These are phyloP conservation scores for Suillus weaverae DNA, from an alignment of 768 basidiomycete genomes.

Conservation along the genomic window DNA sequence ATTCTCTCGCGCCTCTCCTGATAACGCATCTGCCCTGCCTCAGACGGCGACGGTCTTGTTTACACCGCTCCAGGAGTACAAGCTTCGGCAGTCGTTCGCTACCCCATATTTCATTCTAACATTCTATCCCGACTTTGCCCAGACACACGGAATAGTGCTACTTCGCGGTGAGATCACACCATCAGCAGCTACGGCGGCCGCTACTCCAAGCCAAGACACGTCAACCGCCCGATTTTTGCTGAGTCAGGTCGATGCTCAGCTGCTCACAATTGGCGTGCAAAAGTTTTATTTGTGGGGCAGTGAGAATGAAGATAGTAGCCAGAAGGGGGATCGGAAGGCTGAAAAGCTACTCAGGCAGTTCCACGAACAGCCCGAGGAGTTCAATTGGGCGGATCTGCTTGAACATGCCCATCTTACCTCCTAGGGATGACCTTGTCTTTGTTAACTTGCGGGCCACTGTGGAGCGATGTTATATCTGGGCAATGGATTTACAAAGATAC, in stretches of 20 bases:
- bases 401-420: constrained; percentile 38
- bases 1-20: constrained; percentile 36
- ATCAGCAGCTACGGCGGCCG: constrained; percentile 42
- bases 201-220: constrained; percentile 31
- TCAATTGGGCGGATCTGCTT: constrained; percentile 81
- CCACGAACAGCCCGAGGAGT: constrained; percentile 75
- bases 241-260: constrained; percentile 79
- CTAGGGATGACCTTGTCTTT: constrained; percentile 8
- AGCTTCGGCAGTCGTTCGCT: constrained; percentile 77
- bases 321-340: constrained; percentile 6
- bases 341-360: constrained; percentile 63
- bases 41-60: constrained; percentile 79
- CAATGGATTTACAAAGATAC: neutral
- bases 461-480: neutral
- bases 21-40: constrained; percentile 40
- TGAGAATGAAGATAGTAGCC: constrained; percentile 14
- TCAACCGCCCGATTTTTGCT: constrained; percentile 50
- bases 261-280: constrained; percentile 78
- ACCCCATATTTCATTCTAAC: constrained; percentile 91
- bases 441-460: neutral
- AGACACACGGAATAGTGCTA: constrained; percentile 79
- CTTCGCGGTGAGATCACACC: constrained; percentile 91
- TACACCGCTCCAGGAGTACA: constrained; percentile 94
- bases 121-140: constrained; percentile 85
- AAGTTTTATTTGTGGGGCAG: constrained; percentile 77